These are phyloP conservation scores for Penicillium paxilli DNA, from an alignment of 495 filamentous ascomycete genomes.

Conservation along the genomic window DNA sequence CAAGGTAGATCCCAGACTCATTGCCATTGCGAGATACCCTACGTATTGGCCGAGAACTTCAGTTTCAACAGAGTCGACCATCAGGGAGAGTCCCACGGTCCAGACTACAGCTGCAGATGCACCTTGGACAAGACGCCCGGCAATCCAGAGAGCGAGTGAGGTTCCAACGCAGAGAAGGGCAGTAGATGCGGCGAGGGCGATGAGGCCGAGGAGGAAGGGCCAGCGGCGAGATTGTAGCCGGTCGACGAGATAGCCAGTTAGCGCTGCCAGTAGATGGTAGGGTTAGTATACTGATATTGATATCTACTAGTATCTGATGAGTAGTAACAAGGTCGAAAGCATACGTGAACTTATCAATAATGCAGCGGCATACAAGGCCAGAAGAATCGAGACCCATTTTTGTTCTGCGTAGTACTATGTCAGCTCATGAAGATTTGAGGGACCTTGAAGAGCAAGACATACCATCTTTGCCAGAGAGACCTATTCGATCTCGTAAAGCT, in stretches of 20 bases:
- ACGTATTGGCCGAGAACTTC: background rate
- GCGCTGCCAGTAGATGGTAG: too few species aligned
- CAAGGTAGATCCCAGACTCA: background rate
- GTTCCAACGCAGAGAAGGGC: background rate
- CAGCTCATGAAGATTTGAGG: too few species aligned
- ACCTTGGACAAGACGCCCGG: background rate
- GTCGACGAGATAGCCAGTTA: background rate
- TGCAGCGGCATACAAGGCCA: constrained; percentile 3
- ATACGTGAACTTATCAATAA: background rate
- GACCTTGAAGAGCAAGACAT: too few species aligned
- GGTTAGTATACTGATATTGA: too few species aligned
- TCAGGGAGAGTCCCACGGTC: background rate
- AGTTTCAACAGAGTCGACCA: background rate
- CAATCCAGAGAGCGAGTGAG: background rate
- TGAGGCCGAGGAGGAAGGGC: background rate
- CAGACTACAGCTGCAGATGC: background rate
- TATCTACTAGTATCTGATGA: too few species aligned
- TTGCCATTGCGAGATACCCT: background rate
- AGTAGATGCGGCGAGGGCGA: background rate
- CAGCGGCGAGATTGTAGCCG: background rate
- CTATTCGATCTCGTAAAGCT: constrained; percentile 6
- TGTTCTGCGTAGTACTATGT: too few species aligned
- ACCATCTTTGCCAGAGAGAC: constrained; percentile 6
- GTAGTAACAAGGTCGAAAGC: too few species aligned
- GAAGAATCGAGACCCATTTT: constrained; percentile 4